These are phyloP conservation scores for Crithidia acanthocephali DNA, from an alignment of 208 protist genomes.

Conservation along the genomic window DNA sequence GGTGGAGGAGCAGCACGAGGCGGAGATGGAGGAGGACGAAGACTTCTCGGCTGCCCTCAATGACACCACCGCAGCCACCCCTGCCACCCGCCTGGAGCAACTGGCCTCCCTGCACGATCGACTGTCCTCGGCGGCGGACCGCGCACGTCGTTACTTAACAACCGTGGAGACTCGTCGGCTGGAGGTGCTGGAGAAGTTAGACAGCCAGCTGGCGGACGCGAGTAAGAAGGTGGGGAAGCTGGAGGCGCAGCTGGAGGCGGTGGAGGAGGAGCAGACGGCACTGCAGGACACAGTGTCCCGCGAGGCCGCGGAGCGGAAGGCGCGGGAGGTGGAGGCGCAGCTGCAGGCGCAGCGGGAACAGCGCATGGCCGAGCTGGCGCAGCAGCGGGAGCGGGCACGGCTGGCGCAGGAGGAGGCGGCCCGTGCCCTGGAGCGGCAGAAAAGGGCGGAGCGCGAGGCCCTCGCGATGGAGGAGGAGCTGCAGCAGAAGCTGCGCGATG, in stretches of 20 bases:
- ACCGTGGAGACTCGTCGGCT: slow-evolving; percentile 28
- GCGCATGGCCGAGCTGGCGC: slow-evolving; percentile 48
- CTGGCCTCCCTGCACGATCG: slow-evolving; percentile 41
- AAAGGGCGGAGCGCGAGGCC: slow-evolving; percentile 61
- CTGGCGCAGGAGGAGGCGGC: slow-evolving; percentile 66
- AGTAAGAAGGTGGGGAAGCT: slow-evolving; percentile 31
- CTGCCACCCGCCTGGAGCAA: slow-evolving; percentile 31
- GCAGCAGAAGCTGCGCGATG: slow-evolving; percentile 58
- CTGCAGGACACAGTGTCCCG: slow-evolving; percentile 35
- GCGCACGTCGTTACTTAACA: slow-evolving; percentile 36
- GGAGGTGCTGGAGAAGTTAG: slow-evolving; percentile 36
- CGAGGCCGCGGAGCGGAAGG: slow-evolving; percentile 57
- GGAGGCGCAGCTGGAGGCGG: slow-evolving; percentile 26
- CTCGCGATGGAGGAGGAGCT: slow-evolving; percentile 68
- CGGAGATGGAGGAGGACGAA: slow-evolving; percentile 31
- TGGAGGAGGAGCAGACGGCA: slow-evolving; percentile 29
- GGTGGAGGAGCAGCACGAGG: slow-evolving; percentile 40
- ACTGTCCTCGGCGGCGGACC: slow-evolving; percentile 50
- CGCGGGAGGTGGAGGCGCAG: slow-evolving; percentile 53
- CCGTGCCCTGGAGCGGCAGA: slow-evolving; percentile 62
- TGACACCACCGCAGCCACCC: slow-evolving; percentile 21
- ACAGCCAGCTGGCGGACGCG: slow-evolving; percentile 28
- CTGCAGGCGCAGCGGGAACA: slow-evolving; percentile 62
- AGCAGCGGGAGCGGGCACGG: slow-evolving; percentile 70
- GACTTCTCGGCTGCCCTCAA: slow-evolving; percentile 25